phyloP scores from a whole-genome alignment of 2,329 filamentous ascomycete genomes.

The Aspergillus transmontanensis region DNA sequence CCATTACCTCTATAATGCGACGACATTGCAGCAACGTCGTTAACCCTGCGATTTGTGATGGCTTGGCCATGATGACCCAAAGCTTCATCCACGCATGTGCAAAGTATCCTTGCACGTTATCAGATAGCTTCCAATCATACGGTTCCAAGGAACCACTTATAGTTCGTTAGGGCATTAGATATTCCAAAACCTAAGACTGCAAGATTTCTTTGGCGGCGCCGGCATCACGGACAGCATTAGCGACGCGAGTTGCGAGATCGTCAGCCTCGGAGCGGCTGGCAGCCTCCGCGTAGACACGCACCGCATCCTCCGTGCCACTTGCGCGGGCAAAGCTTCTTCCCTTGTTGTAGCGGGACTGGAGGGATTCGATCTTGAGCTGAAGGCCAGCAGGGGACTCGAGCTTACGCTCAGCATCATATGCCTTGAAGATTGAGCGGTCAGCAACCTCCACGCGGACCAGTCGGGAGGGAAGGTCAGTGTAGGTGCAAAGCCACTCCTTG shows the following conservation, averaged over 20 bases:
- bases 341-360: slow-evolving; percentile 87
- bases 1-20: slow-evolving; percentile 17
- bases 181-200: slow-evolving; percentile 11
- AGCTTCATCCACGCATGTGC: background rate
- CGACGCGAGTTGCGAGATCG: slow-evolving; percentile 83
- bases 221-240: slow-evolving; percentile 68
- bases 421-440: slow-evolving; percentile 86
- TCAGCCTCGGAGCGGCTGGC: slow-evolving; percentile 87
- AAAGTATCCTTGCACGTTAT: background rate
- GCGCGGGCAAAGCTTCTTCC: slow-evolving; percentile 89
- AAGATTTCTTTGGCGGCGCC: slow-evolving; percentile 34
- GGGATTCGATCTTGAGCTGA: slow-evolving; percentile 82
- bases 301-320: slow-evolving; percentile 93
- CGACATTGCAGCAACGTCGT: slow-evolving; percentile 7
- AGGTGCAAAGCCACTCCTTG: slow-evolving; percentile 89
- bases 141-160: background rate
- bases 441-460: slow-evolving; percentile 90
- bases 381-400: slow-evolving; percentile 77
- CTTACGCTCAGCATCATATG: slow-evolving; percentile 88
- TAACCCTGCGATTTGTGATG: background rate
- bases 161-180: background rate
- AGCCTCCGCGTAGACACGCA: slow-evolving; percentile 94
- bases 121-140: background rate
- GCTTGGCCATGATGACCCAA: background rate
- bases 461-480: slow-evolving; percentile 90